Evolutionary conservation across 768 basidiomycete species (phyloP).

Genomic region (Termitomyces bulborhizus): DNA sequence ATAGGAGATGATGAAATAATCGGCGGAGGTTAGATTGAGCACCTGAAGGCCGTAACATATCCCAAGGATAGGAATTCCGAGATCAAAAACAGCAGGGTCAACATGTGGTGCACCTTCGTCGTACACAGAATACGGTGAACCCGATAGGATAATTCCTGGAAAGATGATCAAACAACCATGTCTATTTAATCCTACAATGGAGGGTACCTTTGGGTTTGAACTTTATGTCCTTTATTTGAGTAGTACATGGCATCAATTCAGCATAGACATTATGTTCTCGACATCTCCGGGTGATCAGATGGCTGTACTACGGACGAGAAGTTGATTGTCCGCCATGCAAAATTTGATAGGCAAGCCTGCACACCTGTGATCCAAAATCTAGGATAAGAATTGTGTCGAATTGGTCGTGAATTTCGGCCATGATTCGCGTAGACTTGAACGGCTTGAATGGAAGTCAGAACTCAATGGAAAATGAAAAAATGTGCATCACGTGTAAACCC

Average conservation of each 20-base stretch:
- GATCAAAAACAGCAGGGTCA: constrained; percentile 83
- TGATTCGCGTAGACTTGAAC: constrained; percentile 17
- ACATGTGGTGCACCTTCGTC: constrained; percentile 89
- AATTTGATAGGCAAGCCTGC: constrained; percentile 4
- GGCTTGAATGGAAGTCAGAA: background rate
- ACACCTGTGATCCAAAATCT: constrained; percentile 95
- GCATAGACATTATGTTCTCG: constrained; percentile 97
- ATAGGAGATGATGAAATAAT: constrained; percentile 22
- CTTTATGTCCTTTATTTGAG: constrained; percentile 75
- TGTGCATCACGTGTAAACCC: background rate
- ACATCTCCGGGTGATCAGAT: constrained; percentile 95
- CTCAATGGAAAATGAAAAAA: constrained; percentile 2
- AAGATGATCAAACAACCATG: background rate
- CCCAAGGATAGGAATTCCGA: constrained; percentile 88
- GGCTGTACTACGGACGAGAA: constrained; percentile 68
- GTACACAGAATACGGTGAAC: constrained; percentile 98
- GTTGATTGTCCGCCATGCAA: constrained; percentile 7
- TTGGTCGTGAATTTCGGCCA: constrained; percentile 90
- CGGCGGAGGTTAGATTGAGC: background rate
- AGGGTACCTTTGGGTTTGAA: constrained; percentile 89
- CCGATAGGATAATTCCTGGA: constrained; percentile 89
- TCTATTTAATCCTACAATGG: background rate
- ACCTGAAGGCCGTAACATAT: constrained; percentile 98
- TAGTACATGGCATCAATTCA: constrained; percentile 95
- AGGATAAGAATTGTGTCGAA: constrained; percentile 96